Evolutionary conservation across 176 grass and related monocot species (phyloP).

Genomic region (Triticum timopheevii): DNA sequence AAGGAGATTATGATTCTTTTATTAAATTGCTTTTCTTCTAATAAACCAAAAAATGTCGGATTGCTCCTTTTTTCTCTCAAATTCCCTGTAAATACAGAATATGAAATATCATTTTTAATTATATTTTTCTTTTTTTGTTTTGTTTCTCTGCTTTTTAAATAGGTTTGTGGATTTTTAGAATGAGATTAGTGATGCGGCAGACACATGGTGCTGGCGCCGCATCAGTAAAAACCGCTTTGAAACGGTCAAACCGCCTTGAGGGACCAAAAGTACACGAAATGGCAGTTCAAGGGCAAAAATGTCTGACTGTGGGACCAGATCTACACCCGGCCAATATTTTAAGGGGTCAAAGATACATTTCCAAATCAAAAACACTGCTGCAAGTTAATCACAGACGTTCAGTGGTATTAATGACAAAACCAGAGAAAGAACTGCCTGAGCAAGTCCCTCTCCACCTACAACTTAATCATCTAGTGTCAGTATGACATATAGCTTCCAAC

Average conservation of each 20-base stretch:
- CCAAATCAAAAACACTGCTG: not conserved
- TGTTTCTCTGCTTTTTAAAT: not conserved
- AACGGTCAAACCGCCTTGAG: not conserved
- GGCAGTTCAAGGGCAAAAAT: not conserved
- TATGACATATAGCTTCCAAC: not conserved
- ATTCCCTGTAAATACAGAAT: not conserved
- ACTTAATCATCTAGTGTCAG: not conserved
- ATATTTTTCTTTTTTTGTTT: not conserved
- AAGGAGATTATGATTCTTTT: not conserved
- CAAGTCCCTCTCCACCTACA: not conserved
- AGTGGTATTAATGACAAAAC: not conserved
- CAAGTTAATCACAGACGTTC: conserved; percentile 6
- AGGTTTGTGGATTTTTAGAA: not conserved
- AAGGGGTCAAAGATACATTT: not conserved
- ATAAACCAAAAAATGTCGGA: not conserved
- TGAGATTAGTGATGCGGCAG: not conserved
- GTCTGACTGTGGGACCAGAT: not conserved
- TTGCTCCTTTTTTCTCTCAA: not conserved
- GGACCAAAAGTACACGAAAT: not conserved
- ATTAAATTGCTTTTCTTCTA: not conserved
- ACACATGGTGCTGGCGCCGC: no score
- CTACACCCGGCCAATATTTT: not conserved
- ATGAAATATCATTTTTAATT: not conserved
- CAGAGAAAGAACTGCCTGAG: not conserved
- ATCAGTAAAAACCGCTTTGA: not conserved